A percentile compares a stretch with the other conserved stretches of the same genome.
Conservation (phyloP, 768 basidiomycete genomes). For the Rhodotorula toruloides region DNA sequence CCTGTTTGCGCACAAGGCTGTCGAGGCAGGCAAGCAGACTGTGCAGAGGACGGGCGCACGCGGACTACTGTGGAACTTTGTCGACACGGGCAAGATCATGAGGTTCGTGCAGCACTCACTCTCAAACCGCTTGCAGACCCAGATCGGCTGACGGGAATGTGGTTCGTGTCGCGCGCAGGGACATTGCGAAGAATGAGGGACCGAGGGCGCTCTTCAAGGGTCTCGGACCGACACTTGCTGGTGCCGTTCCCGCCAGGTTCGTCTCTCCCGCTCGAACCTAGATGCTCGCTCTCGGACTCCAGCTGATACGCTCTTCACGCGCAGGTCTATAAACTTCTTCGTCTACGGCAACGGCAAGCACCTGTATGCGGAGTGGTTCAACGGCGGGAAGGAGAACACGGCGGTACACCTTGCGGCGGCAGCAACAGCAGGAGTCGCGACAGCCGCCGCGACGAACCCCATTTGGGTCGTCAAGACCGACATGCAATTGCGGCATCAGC, state of each 20-base stretch:
- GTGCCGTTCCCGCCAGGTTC: constrained; percentile 80
- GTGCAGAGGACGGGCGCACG: constrained; percentile 44
- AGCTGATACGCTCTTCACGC: neutral
- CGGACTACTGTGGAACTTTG: constrained; percentile 81
- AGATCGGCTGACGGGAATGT: neutral
- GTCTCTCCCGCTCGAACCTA: constrained; percentile 11
- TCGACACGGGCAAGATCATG: constrained; percentile 85
- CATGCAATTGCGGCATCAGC: constrained; percentile 60
- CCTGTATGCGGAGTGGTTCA: constrained; percentile 68
- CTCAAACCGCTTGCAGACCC: neutral
- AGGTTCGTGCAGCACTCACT: constrained; percentile 54
- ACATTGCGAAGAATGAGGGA: constrained; percentile 80
- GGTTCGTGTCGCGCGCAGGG: constrained; percentile 38
- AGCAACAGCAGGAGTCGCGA: constrained; percentile 76
- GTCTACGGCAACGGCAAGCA: constrained; percentile 96
- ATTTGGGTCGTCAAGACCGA: constrained; percentile 99
- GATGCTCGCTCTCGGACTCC: neutral
- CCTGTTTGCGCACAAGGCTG: constrained; percentile 47
- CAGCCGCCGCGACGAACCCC: constrained; percentile 88
- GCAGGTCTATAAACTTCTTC: constrained; percentile 86
- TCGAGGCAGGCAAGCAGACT: constrained; percentile 46
- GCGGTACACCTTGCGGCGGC: constrained; percentile 81
- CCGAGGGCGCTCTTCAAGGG: constrained; percentile 87
- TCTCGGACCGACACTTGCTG: constrained; percentile 86
- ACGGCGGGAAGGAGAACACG: constrained; percentile 72